Evolutionary conservation across 1,139 yeast species (phyloP).

Genomic region (Suhomyces anneliseae): DNA sequence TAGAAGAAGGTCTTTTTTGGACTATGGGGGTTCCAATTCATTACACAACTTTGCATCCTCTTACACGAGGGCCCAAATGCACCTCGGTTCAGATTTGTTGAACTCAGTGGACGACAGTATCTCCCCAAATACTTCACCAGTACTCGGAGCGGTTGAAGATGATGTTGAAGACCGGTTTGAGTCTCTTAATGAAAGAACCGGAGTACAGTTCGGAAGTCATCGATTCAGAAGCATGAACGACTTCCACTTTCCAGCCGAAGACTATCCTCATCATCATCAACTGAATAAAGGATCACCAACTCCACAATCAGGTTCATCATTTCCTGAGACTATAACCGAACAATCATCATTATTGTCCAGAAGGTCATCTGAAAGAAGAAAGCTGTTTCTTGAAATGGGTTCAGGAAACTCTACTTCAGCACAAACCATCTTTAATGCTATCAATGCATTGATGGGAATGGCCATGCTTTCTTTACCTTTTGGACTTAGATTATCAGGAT

Average conservation of each 20-base stretch:
- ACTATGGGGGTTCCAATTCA: slow-evolving; percentile 59
- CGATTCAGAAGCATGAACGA: slow-evolving; percentile 5
- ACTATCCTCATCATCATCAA: background rate
- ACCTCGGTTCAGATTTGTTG: slow-evolving; percentile 25
- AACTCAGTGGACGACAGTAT: slow-evolving; percentile 23
- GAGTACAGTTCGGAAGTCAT: background rate
- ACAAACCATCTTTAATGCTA: slow-evolving; percentile 85
- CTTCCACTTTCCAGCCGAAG: slow-evolving; percentile 8
- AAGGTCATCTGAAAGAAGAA: slow-evolving; percentile 1
- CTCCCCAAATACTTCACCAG: slow-evolving; percentile 28
- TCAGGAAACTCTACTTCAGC: slow-evolving; percentile 59
- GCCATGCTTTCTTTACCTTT: slow-evolving; percentile 83
- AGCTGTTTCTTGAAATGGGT: background rate
- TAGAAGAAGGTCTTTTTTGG: slow-evolving; percentile 16
- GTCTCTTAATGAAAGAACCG: background rate
- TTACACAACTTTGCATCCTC: slow-evolving; percentile 78
- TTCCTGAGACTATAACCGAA: background rate
- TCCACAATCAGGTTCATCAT: background rate
- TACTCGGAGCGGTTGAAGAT: slow-evolving; percentile 4
- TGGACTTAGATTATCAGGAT: slow-evolving; percentile 78
- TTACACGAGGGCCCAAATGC: slow-evolving; percentile 71
- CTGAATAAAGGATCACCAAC: background rate
- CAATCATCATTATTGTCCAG: slow-evolving; percentile 7
- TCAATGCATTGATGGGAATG: slow-evolving; percentile 82
- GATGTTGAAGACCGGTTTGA: slow-evolving; percentile 3